Conservation (phyloP, 495 filamentous ascomycete species). For the Letharia columbiana region DNA sequence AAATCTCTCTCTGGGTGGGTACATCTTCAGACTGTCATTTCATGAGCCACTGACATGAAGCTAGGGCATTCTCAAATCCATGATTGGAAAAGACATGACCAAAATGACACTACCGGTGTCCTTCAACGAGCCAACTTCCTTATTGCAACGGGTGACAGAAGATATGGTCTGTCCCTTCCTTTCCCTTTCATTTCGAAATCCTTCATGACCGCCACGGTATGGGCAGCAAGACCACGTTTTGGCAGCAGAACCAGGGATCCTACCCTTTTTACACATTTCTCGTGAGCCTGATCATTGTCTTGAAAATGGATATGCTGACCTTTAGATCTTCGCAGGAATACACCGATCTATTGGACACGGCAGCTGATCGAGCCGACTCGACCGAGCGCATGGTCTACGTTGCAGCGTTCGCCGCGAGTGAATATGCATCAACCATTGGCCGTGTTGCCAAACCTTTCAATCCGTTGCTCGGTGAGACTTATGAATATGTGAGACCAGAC, state of each 20-base stretch:
- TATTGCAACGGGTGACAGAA: conserved; percentile 92
- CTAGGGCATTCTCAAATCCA: conserved; percentile 92
- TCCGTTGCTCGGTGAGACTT: conserved; percentile 90
- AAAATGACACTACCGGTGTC: conserved; percentile 98
- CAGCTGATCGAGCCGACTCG: conserved; percentile 75
- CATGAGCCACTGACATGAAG: conserved; percentile 26
- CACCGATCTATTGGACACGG: conserved; percentile 81
- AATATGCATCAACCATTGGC: conserved; percentile 93
- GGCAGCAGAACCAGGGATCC: not conserved
- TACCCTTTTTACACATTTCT: not conserved
- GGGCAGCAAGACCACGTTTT: not conserved
- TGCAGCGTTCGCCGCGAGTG: conserved; percentile 86
- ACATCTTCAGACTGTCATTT: not conserved
- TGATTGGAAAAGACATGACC: conserved; percentile 99
- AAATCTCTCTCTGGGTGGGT: conserved; percentile 91
- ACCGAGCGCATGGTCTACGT: conserved; percentile 95
- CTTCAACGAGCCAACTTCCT: conserved; percentile 95
- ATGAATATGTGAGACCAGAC: conserved; percentile 90
- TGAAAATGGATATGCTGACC: not conserved
- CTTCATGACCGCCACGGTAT: not conserved
- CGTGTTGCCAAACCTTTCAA: conserved; percentile 98
- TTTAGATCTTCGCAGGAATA: conserved; percentile 49
- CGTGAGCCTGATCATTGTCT: not conserved
- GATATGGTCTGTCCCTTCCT: conserved; percentile 49
- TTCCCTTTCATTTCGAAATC: not conserved